Percentiles rank a stretch among this genome's conserved stretches.
These are phyloP conservation scores for Aspergillus carbonarius DNA, from an alignment of 2,329 filamentous ascomycete genomes.

Conservation along the genomic window DNA sequence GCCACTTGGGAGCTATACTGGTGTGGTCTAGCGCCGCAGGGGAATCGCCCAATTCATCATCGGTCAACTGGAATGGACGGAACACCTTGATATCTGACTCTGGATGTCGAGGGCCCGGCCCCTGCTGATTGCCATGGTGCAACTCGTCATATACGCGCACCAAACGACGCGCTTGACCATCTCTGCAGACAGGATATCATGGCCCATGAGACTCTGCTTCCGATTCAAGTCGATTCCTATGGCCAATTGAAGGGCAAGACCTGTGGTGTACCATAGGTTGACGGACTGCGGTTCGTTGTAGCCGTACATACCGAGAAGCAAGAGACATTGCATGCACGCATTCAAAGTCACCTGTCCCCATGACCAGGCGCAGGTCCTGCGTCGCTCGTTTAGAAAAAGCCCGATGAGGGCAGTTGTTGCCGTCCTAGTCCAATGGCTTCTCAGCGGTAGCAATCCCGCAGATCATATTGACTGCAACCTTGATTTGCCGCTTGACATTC, in stretches of 20 bases:
- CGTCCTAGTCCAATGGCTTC: conserved; percentile 4
- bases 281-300: conserved; percentile 27
- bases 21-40: neutral
- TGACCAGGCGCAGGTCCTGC: conserved; percentile 14
- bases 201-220: conserved; percentile 14
- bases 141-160: conserved; percentile 26
- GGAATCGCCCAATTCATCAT: conserved; percentile 10
- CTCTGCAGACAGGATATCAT: conserved; percentile 16
- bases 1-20: conserved; percentile 1
- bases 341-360: conserved; percentile 21
- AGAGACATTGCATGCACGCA: conserved; percentile 28
- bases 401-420: neutral
- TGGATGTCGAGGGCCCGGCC: conserved; percentile 25
- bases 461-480: conserved; percentile 25
- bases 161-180: conserved; percentile 27
- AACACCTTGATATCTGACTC: conserved; percentile 24
- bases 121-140: conserved; percentile 27
- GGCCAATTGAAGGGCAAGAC: conserved; percentile 22
- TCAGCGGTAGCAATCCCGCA: conserved; percentile 24
- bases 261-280: conserved; percentile 26
- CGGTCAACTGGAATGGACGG: conserved; percentile 17
- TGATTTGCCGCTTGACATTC: neutral
- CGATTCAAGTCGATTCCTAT: conserved; percentile 24
- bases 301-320: conserved; percentile 28
- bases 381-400: conserved; percentile 13